phyloP scores from a whole-genome alignment of 371 early-diverging fungal genomes.

The Rhizopus stolonifer region DNA sequence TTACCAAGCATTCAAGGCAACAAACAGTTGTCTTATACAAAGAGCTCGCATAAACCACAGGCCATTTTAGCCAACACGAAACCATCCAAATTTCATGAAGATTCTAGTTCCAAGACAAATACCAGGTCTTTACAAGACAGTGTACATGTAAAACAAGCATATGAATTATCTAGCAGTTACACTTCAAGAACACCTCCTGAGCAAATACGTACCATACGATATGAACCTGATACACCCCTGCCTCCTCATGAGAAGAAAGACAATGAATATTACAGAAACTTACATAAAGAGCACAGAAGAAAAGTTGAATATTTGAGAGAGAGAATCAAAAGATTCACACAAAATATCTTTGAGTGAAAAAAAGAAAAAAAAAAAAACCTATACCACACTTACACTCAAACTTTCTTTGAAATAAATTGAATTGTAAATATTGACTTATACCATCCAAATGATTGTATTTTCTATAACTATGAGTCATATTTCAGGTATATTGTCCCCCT shows the following conservation, averaged over 20 bases:
- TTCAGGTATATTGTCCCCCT: too few species aligned
- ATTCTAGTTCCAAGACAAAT: neutral
- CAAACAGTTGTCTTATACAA: neutral
- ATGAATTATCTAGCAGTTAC: neutral
- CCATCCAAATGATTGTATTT: too few species aligned
- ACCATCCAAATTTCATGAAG: neutral
- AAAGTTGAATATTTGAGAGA: neutral
- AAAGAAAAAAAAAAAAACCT: neutral
- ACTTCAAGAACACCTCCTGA: neutral
- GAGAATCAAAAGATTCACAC: neutral
- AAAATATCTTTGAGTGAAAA: neutral
- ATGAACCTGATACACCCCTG: neutral
- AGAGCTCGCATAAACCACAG: neutral
- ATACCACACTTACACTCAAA: neutral
- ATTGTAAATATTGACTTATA: neutral
- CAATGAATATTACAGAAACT: neutral
- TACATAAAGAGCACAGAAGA: neutral
- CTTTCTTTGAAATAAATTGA: neutral
- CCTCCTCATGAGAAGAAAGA: neutral
- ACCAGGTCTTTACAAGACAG: neutral
- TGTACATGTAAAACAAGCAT: neutral
- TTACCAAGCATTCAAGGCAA: neutral
- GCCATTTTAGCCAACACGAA: neutral
- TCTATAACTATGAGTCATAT: too few species aligned
- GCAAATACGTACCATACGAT: neutral